Conservation (phyloP, 1,284 basidiomycete species). For the Ustilago tritici region DNA sequence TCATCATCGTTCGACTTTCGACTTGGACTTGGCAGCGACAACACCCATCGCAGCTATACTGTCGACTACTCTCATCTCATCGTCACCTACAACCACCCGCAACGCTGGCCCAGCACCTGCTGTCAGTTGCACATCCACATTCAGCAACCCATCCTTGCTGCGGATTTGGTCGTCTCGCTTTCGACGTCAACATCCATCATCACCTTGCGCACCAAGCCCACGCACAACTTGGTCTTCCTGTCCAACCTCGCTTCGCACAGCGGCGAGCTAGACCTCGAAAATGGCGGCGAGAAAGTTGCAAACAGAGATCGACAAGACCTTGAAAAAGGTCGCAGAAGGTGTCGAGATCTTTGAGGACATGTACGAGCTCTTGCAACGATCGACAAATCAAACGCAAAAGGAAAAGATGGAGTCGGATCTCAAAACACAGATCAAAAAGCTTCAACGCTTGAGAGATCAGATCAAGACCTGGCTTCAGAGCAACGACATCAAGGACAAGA, state of each 20-base stretch:
- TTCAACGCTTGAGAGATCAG: constrained; percentile 96
- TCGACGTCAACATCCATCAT: not conserved
- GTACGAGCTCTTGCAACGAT: constrained; percentile 68
- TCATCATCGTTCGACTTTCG: not conserved
- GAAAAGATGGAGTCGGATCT: constrained; percentile 70
- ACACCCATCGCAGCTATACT: not conserved
- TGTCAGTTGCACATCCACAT: not conserved
- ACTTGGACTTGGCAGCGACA: not conserved
- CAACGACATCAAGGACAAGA: constrained; percentile 99
- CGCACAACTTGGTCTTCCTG: not conserved
- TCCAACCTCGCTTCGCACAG: constrained; percentile 26
- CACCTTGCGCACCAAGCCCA: not conserved
- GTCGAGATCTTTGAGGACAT: constrained; percentile 69
- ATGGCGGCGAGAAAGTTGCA: constrained; percentile 69
- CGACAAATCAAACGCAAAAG: constrained; percentile 68
- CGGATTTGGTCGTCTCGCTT: not conserved
- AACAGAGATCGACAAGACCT: constrained; percentile 68
- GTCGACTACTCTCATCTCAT: not conserved
- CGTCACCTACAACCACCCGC: not conserved
- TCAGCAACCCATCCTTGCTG: not conserved
- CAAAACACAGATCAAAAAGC: constrained; percentile 80
- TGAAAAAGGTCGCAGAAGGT: constrained; percentile 69
- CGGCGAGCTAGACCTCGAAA: constrained; percentile 21
- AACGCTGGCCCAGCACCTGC: not conserved
- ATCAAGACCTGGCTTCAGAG: constrained; percentile 99